Evolutionary conservation across 2,329 filamentous ascomycete genomes (phyloP), one percentile per base, ranked within the genome.

Genomic region (Alternaria alternata): DNA sequence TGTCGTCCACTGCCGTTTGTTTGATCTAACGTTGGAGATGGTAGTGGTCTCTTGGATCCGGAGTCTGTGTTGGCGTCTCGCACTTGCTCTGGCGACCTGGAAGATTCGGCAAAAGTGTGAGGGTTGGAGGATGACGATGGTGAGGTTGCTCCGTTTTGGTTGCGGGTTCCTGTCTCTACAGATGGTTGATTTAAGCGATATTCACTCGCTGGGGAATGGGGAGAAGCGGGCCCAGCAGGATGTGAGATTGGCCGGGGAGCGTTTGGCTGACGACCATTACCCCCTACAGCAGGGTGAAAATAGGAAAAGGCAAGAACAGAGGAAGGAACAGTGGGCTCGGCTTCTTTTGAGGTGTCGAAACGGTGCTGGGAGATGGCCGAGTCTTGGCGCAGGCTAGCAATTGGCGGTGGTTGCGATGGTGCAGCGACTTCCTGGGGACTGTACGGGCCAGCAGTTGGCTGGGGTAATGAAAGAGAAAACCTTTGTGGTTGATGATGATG

Each of bases 351-450:
- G n/a, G 52, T 24, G 43, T 68, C 68, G 28, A 67, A 57, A 49
- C 61, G 62, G 34, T 67, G 62, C 22, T 67, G 64, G 54, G 61
- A 61, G 41, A 59, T 41, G 34, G 57, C 57, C 5, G 68, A 71
- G 41, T 71, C 68, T 68, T 71, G 68, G 64, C 68, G 68, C 28
- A 41, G 24, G 28, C 20, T 48, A n/a, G 54, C 41, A 39, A 51
- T 42, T 63, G 57, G 53, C 44, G 55, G 12, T 43, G 53, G 12
- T 28, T 61, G 64, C 41, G 65, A 58, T 48, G 54, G 47, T 42
- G 60, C 46, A 39, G 54, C 38, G 55, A 54, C 54, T 22, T 46
- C 48, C 55, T 52, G 26, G 18, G 20, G 57, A 26, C 53, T 59
- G 16, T 56, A 63, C 24, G 58, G 34, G 9, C 59, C 51, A 54